Conservation (phyloP, 768 basidiomycete species). For the Mycena rosella region DNA sequence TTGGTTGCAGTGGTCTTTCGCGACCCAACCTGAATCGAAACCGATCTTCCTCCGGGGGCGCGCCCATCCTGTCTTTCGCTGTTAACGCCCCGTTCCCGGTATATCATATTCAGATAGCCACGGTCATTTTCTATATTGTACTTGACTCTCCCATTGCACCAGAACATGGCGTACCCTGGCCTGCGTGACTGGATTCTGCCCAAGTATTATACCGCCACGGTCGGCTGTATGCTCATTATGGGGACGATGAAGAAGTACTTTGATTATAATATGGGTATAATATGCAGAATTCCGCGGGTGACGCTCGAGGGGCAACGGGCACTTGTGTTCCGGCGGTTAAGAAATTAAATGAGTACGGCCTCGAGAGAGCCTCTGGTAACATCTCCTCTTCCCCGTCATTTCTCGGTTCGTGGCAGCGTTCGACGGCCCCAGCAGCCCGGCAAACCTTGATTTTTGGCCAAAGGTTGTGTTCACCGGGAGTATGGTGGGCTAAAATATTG, state of each 20-base stretch:
- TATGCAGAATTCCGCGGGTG: conserved; percentile 59
- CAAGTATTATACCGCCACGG: conserved; percentile 59
- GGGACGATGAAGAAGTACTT: conserved; percentile 56
- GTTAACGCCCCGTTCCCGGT: no score
- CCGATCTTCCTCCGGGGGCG: no score
- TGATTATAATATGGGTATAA: conserved; percentile 43
- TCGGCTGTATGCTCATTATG: conserved; percentile 57
- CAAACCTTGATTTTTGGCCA: conserved; percentile 16
- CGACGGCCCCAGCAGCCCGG: conserved; percentile 30
- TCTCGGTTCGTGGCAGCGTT: conserved; percentile 52
- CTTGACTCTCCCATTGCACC: no score
- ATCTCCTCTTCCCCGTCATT: conserved; percentile 56
- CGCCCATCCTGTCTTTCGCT: no score
- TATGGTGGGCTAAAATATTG: conserved; percentile 14
- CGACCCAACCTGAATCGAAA: no score
- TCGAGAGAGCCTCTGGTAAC: conserved; percentile 50
- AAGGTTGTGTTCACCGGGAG: background rate
- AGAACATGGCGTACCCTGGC: conserved; percentile 44
- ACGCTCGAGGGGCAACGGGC: conserved; percentile 56
- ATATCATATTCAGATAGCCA: no score
- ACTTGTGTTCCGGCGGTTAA: conserved; percentile 50
- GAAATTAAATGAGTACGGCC: conserved; percentile 22
- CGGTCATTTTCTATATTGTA: no score
- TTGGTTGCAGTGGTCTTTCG: no score
- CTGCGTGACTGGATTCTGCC: conserved; percentile 59